These are phyloP conservation scores for Plasmodium vivax DNA, from an alignment of 169 alveolate genomes.

Conservation along the genomic window DNA sequence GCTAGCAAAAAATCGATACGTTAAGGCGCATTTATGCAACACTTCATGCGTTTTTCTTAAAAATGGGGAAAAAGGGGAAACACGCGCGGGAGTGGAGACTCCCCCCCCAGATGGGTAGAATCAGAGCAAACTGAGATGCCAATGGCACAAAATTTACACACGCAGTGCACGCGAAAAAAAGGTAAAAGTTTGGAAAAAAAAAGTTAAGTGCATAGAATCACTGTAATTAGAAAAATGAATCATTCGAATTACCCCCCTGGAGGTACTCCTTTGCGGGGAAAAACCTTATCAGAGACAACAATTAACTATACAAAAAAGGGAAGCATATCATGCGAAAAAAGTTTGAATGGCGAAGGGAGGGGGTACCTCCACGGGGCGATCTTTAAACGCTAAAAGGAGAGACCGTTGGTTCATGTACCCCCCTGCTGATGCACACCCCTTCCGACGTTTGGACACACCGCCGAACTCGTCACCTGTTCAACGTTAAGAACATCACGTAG, in stretches of 20 bases:
- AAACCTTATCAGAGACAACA: background rate
- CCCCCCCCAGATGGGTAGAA: background rate
- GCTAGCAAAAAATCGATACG: background rate
- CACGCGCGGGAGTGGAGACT: background rate
- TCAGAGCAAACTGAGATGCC: background rate
- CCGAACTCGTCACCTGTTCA: background rate
- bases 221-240: background rate
- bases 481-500: slow-evolving; percentile 40
- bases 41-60: background rate
- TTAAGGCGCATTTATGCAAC: background rate
- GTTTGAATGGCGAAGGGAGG: background rate
- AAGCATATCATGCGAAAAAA: background rate
- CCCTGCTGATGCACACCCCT: background rate
- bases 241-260: background rate
- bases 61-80: background rate
- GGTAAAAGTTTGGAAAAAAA: background rate
- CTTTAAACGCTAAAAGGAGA: background rate
- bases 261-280: background rate
- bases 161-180: background rate
- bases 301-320: background rate
- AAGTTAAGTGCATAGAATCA: background rate
- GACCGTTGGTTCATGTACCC: background rate
- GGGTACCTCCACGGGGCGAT: background rate
- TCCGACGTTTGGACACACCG: background rate
- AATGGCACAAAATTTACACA: background rate